These are phyloP conservation scores for Neospora caninum DNA, from an alignment of 169 alveolate species.

Conservation along the genomic window DNA sequence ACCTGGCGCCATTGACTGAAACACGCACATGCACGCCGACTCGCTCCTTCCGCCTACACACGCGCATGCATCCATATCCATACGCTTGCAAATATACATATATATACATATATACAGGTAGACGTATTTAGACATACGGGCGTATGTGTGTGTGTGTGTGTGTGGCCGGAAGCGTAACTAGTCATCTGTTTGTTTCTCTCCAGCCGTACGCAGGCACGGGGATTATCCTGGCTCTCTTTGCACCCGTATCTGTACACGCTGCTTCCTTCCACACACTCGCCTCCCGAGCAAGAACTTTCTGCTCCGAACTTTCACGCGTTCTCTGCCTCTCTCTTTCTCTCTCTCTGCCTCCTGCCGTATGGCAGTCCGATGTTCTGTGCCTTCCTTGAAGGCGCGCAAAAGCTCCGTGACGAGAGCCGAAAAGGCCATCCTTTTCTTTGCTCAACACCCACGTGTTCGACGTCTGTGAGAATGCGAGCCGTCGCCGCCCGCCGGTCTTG, in stretches of 20 bases:
- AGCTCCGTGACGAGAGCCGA: neutral
- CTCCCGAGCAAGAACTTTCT: no score
- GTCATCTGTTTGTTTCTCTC: no score
- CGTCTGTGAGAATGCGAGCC: constrained; percentile 73
- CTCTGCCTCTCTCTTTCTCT: no score
- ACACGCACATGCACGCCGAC: neutral
- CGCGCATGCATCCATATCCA: neutral
- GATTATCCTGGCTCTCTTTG: no score
- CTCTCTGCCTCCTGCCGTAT: no score
- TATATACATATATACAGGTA: neutral
- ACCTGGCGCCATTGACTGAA: neutral
- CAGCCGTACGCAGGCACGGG: no score
- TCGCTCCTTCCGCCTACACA: neutral
- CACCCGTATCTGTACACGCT: no score
- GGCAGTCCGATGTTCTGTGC: no score
- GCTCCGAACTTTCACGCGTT: no score
- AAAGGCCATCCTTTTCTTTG: neutral
- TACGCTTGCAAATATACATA: neutral
- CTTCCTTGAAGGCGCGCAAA: no score
- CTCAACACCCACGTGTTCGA: constrained; percentile 69
- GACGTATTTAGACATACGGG: neutral
- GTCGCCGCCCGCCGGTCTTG: constrained; percentile 78
- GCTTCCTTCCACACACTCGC: no score
- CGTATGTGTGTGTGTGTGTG: neutral
- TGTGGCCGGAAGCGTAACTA: neutral